Evolutionary conservation across 2,329 filamentous ascomycete genomes (phyloP).

Genomic region (Fusarium heterosporum): DNA sequence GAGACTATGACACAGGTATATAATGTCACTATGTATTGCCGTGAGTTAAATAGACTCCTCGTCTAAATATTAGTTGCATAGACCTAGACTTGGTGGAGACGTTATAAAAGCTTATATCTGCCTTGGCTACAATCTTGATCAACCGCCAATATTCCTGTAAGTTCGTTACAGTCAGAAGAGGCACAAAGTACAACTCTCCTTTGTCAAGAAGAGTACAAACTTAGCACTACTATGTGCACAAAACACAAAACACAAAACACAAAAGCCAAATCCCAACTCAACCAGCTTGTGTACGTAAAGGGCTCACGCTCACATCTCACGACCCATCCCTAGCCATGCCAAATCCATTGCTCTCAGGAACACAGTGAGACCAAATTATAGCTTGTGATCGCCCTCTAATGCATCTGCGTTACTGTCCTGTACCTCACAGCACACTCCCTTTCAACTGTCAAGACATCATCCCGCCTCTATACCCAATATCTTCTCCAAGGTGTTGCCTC

Average conservation of each 20-base stretch:
- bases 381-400: conserved; percentile 7
- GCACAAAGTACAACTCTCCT: conserved; percentile 4
- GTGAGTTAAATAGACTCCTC: no score
- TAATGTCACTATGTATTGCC: no score
- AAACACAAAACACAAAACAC: conserved; percentile 17
- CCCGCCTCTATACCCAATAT: neutral
- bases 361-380: neutral
- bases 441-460: neutral
- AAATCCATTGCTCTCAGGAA: conserved; percentile 11
- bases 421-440: neutral
- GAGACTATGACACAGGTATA: no score
- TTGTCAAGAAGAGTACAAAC: conserved; percentile 11
- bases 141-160: no score
- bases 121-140: no score
- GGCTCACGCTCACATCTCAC: conserved; percentile 37
- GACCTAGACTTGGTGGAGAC: no score
- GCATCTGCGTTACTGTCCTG: conserved; percentile 2
- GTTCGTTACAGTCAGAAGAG: neutral
- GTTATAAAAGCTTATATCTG: no score
- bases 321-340: conserved; percentile 5
- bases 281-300: neutral
- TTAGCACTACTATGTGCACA: conserved; percentile 27
- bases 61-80: no score
- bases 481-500: conserved; percentile 15
- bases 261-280: conserved; percentile 15